Conservation (phyloP, 768 basidiomycete species). For the Tylopilus felleus region DNA sequence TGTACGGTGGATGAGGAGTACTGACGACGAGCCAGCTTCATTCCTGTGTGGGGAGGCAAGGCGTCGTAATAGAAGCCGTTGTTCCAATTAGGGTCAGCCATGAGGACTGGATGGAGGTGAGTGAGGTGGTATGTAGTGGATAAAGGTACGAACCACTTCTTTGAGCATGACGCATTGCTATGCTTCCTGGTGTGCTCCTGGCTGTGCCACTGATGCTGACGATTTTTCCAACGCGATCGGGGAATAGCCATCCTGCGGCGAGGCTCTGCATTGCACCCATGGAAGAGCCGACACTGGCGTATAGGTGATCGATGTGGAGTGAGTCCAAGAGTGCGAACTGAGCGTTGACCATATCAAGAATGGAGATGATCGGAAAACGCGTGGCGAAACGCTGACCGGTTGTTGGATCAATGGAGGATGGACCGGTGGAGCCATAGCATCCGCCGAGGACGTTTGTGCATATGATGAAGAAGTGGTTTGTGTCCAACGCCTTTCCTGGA, state of each 20-base stretch:
- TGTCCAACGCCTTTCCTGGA: slow-evolving; percentile 91
- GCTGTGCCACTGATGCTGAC: slow-evolving; percentile 96
- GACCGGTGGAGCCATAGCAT: slow-evolving; percentile 97
- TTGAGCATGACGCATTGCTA: slow-evolving; percentile 96
- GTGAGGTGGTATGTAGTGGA: background rate
- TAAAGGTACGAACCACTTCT: slow-evolving; percentile 67
- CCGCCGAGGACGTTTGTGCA: slow-evolving; percentile 97
- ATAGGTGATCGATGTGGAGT: slow-evolving; percentile 78
- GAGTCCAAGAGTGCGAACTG: slow-evolving; percentile 86
- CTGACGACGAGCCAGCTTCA: slow-evolving; percentile 97
- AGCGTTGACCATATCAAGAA: slow-evolving; percentile 97
- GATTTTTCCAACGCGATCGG: slow-evolving; percentile 83
- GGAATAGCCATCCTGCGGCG: slow-evolving; percentile 90
- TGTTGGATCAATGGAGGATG: slow-evolving; percentile 73
- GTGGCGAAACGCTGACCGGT: slow-evolving; percentile 80
- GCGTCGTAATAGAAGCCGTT: slow-evolving; percentile 96
- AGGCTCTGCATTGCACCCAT: slow-evolving; percentile 99
- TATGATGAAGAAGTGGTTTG: slow-evolving; percentile 85
- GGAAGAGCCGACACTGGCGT: slow-evolving; percentile 90
- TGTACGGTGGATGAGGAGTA: slow-evolving; percentile 5
- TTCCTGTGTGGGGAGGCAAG: slow-evolving; percentile 94
- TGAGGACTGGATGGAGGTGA: slow-evolving; percentile 62
- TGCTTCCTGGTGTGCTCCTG: slow-evolving; percentile 83
- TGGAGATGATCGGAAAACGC: slow-evolving; percentile 83
- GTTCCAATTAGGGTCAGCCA: slow-evolving; percentile 99